phyloP scores from a whole-genome alignment of 305 asterid genomes.

The Caryopteris hybrid region DNA sequence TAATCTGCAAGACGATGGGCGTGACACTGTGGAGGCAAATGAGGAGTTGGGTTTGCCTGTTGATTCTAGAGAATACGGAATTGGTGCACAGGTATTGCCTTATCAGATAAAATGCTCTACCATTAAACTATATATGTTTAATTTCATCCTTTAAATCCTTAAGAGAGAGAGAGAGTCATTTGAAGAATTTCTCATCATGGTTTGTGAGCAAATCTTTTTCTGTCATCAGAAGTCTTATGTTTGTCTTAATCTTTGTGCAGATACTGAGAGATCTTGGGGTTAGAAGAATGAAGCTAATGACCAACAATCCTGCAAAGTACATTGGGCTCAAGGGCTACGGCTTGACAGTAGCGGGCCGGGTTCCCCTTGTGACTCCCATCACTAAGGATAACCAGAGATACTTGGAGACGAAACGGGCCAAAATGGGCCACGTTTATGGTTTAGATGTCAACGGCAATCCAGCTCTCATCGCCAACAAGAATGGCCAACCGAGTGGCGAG shows the following conservation, averaged over 20 bases:
- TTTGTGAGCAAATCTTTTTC: too few species aligned
- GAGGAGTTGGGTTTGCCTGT: slow-evolving; percentile 97
- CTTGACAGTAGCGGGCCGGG: slow-evolving; percentile 73
- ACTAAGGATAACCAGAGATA: slow-evolving; percentile 74
- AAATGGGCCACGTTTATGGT: slow-evolving; percentile 84
- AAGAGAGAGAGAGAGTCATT: not conserved
- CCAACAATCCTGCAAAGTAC: slow-evolving; percentile 95
- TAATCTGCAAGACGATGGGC: slow-evolving; percentile 91
- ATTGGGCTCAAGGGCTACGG: slow-evolving; percentile 92
- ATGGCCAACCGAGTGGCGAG: slow-evolving; percentile 23
- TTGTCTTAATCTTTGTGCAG: slow-evolving; percentile 37
- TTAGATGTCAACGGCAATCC: slow-evolving; percentile 40
- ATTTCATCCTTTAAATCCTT: not conserved
- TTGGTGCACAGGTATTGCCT: slow-evolving; percentile 88
- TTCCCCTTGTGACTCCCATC: slow-evolving; percentile 65
- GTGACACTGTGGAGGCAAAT: slow-evolving; percentile 96
- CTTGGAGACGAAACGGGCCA: slow-evolving; percentile 77
- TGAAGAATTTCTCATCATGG: too few species aligned
- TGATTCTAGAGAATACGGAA: slow-evolving; percentile 96
- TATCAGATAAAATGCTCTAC: not conserved
- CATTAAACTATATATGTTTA: not conserved
- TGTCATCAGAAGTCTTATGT: not conserved
- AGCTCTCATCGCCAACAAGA: slow-evolving; percentile 30
- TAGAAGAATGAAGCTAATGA: slow-evolving; percentile 91
- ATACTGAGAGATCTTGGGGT: slow-evolving; percentile 89